Conservation (phyloP, 768 basidiomycete genomes). For the Tylopilus vinaceipallidus region DNA sequence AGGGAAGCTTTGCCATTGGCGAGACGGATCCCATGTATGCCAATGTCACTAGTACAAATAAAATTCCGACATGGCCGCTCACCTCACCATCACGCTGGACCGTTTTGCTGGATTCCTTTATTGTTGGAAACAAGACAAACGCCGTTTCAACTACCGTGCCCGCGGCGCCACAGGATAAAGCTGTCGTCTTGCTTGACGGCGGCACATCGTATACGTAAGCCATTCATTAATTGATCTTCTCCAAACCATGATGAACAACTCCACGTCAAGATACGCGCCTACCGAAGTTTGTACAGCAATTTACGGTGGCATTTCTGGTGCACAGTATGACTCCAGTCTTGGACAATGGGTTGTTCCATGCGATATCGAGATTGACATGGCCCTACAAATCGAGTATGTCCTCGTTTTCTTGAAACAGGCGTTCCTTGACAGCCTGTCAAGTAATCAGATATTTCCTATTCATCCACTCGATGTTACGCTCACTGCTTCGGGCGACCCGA, state of each 20-base stretch:
- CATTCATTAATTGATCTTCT: background rate
- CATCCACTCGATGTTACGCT: constrained; percentile 78
- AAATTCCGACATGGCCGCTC: constrained; percentile 74
- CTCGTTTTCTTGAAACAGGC: constrained; percentile 2
- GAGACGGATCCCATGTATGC: constrained; percentile 66
- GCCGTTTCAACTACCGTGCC: constrained; percentile 53
- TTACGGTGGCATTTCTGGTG: constrained; percentile 65
- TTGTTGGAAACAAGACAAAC: constrained; percentile 52
- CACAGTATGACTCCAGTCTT: constrained; percentile 47
- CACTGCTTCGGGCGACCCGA: constrained; percentile 40
- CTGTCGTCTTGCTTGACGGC: constrained; percentile 75
- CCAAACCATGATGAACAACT: constrained; percentile 6
- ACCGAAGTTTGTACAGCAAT: constrained; percentile 63
- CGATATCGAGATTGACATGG: constrained; percentile 69
- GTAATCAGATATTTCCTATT: constrained; percentile 71
- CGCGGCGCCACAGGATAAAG: constrained; percentile 63
- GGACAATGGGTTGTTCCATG: constrained; percentile 78
- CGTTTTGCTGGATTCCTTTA: constrained; percentile 69
- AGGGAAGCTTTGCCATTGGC: constrained; percentile 74
- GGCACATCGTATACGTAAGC: constrained; percentile 80
- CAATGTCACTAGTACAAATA: constrained; percentile 51
- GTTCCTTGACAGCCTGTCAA: constrained; percentile 31
- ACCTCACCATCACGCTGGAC: constrained; percentile 68
- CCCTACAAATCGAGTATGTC: constrained; percentile 72
- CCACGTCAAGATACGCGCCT: constrained; percentile 60